phyloP scores from a whole-genome alignment of 148 eudicot genomes.

The Fagopyrum esculentum region DNA sequence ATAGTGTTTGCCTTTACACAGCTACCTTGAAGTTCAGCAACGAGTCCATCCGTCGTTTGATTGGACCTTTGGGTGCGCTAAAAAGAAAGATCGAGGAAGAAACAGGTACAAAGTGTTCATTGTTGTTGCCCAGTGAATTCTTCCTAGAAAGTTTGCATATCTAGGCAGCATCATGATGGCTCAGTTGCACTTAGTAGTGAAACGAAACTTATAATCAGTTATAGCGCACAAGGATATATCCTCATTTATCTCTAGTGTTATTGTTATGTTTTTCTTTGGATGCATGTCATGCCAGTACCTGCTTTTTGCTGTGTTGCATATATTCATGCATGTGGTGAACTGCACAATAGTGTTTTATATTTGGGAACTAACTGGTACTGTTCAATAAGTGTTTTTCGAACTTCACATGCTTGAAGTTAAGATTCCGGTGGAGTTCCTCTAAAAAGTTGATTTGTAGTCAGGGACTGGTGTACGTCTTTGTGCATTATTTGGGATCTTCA shows the following conservation, averaged over 20 bases:
- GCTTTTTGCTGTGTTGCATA: too few relatives aligned
- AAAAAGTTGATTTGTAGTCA: too few relatives aligned
- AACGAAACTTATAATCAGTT: neutral
- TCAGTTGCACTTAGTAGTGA: neutral
- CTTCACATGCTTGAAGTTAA: neutral
- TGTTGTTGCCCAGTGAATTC: too few relatives aligned
- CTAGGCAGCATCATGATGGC: too few relatives aligned
- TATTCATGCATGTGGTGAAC: too few relatives aligned
- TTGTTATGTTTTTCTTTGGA: neutral
- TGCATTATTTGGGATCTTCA: neutral
- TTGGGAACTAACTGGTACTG: neutral
- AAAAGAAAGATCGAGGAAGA: conserved; percentile 8
- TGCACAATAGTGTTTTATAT: neutral
- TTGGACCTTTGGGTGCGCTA: neutral
- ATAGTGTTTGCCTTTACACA: neutral
- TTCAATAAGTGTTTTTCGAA: neutral
- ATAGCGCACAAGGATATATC: neutral
- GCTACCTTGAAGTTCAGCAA: conserved; percentile 9
- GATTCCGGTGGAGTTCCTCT: too few relatives aligned
- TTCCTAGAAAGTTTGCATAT: too few relatives aligned
- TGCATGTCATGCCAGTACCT: neutral
- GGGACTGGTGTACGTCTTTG: neutral
- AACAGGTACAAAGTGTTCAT: conserved; percentile 3
- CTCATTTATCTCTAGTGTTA: neutral
- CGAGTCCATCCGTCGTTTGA: neutral